Base-by-base conservation (phyloP, 331 rosid species). In the Quercus tomentella region DNA sequence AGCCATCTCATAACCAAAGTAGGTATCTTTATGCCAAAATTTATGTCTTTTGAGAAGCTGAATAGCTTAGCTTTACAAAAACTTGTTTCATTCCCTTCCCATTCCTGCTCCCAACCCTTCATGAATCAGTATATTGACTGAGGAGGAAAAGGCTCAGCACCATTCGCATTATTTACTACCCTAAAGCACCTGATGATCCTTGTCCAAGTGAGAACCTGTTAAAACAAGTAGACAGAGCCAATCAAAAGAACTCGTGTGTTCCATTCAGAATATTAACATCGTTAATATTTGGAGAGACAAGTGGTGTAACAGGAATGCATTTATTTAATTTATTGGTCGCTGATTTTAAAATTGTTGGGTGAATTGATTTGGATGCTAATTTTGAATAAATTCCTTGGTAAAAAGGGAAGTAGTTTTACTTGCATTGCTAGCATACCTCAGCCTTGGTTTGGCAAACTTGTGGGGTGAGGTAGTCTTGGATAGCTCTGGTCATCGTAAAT, bases 1-100 rank as follows among this genome's bases (percentile, higher is more conserved):
- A 25, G 41, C 23, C 22, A 68, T 74, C 56, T 35, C 72, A 9
- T 66, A 56, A 25, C 10, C 58, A 73, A 73, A 58, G 63, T 9
- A 73, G 72, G 80, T 74, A 74, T 77, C 49, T 41, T 58, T 78
- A 60, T 72, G 77, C 79, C 56, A 30, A 73, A 54, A 17, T 61
- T 31, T 22, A 26, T 43, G 33, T 66, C 56, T 16, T 71, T 22
- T 37, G 55, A 35, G 75, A 63, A 37, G 71, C 82, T 56, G 55
- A 35, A 60, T 60, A 1, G 66, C 17, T 23, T 23, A 12, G 66
- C 30, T 60, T 23, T 60, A 60, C 66, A 60, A 60, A 14, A 26
- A 60, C 66, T 60, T 23, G 18, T 23, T 14, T 49, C 18, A 49
- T 49, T 49, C 18, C 55, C 17, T 12, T 49, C 55, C 18, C 55